Evolutionary conservation across 306 rosid genomes (phyloP).

Genomic region (Fragaria ananassa): DNA sequence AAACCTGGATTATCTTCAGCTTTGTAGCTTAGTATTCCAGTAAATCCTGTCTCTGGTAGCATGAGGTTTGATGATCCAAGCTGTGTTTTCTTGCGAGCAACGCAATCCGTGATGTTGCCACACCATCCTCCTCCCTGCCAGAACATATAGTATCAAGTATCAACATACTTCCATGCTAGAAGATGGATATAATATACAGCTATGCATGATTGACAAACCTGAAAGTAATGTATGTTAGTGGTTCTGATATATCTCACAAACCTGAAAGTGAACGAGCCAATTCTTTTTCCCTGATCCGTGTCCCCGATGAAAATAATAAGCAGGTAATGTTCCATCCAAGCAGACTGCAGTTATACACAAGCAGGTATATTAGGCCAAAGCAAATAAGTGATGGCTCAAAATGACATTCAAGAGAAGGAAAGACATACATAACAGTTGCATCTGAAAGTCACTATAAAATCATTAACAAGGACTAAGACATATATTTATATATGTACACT

Average conservation of each 20-base stretch:
- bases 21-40: slow-evolving; percentile 62
- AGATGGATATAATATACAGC: background rate
- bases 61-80: slow-evolving; percentile 62
- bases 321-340: slow-evolving; percentile 92
- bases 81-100: slow-evolving; percentile 50
- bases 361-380: slow-evolving; percentile 9
- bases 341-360: slow-evolving; percentile 50
- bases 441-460: slow-evolving; percentile 2
- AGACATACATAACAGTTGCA: background rate
- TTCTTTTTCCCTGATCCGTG: slow-evolving; percentile 71
- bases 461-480: background rate
- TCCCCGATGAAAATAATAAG: slow-evolving; percentile 77
- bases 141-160: slow-evolving; percentile 11
- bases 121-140: slow-evolving; percentile 96
- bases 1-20: slow-evolving; percentile 74
- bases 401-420: background rate
- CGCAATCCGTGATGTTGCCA: slow-evolving; percentile 50
- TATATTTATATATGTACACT: background rate
- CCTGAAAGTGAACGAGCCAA: slow-evolving; percentile 94
- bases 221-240: slow-evolving; percentile 37
- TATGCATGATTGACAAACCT: slow-evolving; percentile 46
- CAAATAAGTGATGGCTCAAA: background rate
- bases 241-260: slow-evolving; percentile 24
- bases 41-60: slow-evolving; percentile 62
- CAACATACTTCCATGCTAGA: background rate